Evolutionary conservation across 129 eudicot genomes (phyloP), one percentile per base, ranked within the genome.

Genomic region (Chrysanthemum seticuspe): DNA sequence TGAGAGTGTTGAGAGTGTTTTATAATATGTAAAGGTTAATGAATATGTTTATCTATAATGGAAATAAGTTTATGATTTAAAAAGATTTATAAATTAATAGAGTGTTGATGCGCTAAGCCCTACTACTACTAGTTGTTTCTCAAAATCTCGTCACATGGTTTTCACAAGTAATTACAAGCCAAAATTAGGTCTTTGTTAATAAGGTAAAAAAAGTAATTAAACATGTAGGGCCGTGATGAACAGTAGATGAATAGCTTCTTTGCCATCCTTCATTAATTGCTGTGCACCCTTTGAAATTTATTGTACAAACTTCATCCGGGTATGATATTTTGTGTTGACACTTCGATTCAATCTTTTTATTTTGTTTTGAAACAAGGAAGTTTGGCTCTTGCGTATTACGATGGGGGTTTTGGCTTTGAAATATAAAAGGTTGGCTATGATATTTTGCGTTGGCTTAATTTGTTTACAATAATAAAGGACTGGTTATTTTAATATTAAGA

Each of bases 261-360:
- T 12, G 58, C 31, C 52, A 16, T 27, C 68, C 65, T 78, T 66
- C 67, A 71, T 47, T 72, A 45, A 36, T 54, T 65, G 55, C 57
- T 51, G 25, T 55, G 54, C 65, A 69, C 63, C 60, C 59, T 21
- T 55, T 71, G 51, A 71, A 62, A 40, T 44, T 71, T 68, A 70
- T 29, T 36, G 34, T 59, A 47, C 5, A 54, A 54, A 65, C 54
- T 62, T 71, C 66, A 44, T 70, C 29, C 45, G 58, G 61, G 72
- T 54, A 71, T 78, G n/a, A n/a, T n/a, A n/a, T n/a, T n/a, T n/a
- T n/a, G 82, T 78, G 62, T 60, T 78, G 82, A 78, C 82, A 71
- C 40, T 65, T 60, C 23, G 58, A 69, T 68, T 70, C 81, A 62
- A 70, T 71, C 60, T 78, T 78, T 71, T 15, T 51, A 40, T 4